Conservation (phyloP, 1,284 basidiomycete genomes). For the Butyriboletus regius region DNA sequence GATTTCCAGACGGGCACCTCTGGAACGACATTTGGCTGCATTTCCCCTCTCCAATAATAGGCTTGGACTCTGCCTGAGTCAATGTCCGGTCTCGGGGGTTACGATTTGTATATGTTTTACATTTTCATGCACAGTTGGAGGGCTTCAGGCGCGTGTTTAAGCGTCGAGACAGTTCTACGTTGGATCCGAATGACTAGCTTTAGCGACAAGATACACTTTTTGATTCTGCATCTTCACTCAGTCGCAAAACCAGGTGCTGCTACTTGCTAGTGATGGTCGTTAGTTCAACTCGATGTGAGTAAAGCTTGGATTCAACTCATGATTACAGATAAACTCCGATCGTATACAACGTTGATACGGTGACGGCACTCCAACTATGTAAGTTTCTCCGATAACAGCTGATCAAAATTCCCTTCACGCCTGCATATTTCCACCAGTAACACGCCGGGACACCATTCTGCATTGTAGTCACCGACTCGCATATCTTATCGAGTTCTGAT, state of each 20-base stretch:
- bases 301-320: no score
- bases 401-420: neutral
- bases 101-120: neutral
- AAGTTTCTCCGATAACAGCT: no score
- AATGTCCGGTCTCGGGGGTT: neutral
- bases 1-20: conserved; percentile 19
- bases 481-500: neutral
- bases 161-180: neutral
- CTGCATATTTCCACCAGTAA: no score
- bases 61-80: neutral
- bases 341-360: no score
- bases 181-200: neutral
- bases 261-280: no score
- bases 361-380: no score
- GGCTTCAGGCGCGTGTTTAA: neutral
- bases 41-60: conserved; percentile 21
- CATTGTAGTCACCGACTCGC: neutral
- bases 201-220: neutral
- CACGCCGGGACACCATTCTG: neutral
- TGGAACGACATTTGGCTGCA: conserved; percentile 27
- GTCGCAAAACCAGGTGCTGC: neutral
- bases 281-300: no score
- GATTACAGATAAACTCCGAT: no score
- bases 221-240: neutral
- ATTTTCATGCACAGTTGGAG: neutral